Evolutionary conservation across 495 filamentous ascomycete species (phyloP).

Genomic region (Daldinia loculata): DNA sequence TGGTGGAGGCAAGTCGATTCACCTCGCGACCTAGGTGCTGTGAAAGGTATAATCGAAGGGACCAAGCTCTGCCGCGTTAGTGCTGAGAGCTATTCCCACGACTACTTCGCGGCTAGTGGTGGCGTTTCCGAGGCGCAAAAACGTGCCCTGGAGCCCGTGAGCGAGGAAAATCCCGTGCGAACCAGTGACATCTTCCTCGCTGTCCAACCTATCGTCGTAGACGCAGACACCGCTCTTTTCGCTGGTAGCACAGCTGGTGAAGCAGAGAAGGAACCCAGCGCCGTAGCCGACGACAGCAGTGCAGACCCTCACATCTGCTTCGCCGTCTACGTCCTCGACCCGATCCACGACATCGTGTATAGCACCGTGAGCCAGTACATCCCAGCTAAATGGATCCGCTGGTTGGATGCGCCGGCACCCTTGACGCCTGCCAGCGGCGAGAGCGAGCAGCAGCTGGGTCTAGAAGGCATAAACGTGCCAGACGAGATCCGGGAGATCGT

Average conservation of each 20-base stretch:
- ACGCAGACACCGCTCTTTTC: conserved; percentile 74
- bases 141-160: conserved; percentile 74
- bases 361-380: conserved; percentile 81
- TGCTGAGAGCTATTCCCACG: conserved; percentile 84
- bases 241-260: conserved; percentile 55
- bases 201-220: conserved; percentile 79
- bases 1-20: conserved; percentile 86
- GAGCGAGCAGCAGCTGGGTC: conserved; percentile 45
- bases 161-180: conserved; percentile 86
- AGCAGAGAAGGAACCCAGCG: conserved; percentile 60
- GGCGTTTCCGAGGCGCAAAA: conserved; percentile 83
- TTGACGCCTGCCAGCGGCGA: conserved; percentile 54
- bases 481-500: conserved; percentile 89
- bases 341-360: conserved; percentile 90
- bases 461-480: conserved; percentile 61
- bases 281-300: conserved; percentile 60
- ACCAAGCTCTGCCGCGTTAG: conserved; percentile 88
- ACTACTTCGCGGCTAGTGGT: conserved; percentile 79
- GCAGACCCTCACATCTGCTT: conserved; percentile 73
- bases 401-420: conserved; percentile 82
- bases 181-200: conserved; percentile 94
- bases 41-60: conserved; percentile 82
- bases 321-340: conserved; percentile 92
- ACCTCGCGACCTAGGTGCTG: conserved; percentile 79
- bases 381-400: conserved; percentile 87